Evolutionary conservation across 768 basidiomycete species (phyloP).

Genomic region (Suillus placidus): DNA sequence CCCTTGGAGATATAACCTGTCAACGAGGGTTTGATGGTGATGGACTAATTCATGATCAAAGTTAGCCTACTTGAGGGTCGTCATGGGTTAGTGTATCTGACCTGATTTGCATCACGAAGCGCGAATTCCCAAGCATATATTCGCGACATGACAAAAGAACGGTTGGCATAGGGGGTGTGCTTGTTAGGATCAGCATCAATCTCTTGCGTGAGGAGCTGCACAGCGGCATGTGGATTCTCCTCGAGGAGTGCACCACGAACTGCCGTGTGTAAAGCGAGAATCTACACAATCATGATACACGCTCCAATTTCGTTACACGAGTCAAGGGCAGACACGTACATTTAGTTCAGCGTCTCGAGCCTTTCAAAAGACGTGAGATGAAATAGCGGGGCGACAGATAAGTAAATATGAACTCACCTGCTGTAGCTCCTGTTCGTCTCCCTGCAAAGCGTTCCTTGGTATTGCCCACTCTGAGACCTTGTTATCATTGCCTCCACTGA

Average conservation of each 20-base stretch:
- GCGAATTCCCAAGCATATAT: neutral
- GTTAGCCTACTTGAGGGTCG: neutral
- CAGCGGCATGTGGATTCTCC: neutral
- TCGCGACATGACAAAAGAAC: neutral
- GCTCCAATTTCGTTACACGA: neutral
- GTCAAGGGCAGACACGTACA: neutral
- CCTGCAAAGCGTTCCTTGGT: neutral
- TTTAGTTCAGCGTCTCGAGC: neutral
- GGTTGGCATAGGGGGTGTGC: neutral
- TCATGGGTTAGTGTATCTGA: neutral
- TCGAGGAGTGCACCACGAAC: neutral
- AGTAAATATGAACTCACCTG: neutral
- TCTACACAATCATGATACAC: neutral
- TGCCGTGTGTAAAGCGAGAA: neutral
- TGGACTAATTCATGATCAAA: neutral
- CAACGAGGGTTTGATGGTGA: neutral
- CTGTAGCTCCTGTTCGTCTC: neutral
- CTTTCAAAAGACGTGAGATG: neutral
- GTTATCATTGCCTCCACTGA: neutral
- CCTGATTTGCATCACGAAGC: neutral
- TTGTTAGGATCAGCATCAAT: neutral
- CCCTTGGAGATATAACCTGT: constrained; percentile 1
- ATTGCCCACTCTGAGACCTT: neutral
- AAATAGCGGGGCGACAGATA: neutral
- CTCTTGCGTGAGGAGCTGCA: neutral